Evolutionary conservation across 23 red algal genomes (phyloP).

Genomic region (Pyropia haitanensis): DNA sequence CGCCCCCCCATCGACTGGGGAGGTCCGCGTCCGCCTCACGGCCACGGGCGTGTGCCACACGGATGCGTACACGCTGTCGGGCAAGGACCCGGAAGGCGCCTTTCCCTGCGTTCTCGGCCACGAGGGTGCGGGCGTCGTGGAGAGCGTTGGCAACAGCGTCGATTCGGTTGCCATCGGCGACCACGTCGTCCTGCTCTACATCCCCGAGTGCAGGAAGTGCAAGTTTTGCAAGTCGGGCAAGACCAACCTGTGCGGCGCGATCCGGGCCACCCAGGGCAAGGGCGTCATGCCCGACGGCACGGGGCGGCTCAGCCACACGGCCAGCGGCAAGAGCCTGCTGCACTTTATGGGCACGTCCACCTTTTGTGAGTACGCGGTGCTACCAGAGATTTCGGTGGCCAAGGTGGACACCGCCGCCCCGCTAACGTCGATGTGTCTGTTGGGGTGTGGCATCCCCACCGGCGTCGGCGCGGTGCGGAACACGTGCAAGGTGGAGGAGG

Average conservation of each 20-base stretch:
- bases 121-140: conserved; percentile 86
- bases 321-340: conserved; percentile 39
- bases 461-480: conserved; percentile 84
- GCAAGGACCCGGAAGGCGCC: conserved; percentile 72
- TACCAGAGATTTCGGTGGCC: conserved; percentile 77
- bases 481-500: conserved; percentile 69
- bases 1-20: conserved; percentile 35
- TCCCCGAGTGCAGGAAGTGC: conserved; percentile 84
- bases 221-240: conserved; percentile 74
- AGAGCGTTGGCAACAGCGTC: conserved; percentile 79
- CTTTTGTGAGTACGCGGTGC: conserved; percentile 88
- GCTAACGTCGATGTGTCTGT: conserved; percentile 66
- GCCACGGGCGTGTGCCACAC: conserved; percentile 90
- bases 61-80: conserved; percentile 81
- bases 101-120: conserved; percentile 82
- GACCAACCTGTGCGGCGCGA: conserved; percentile 77
- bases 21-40: conserved; percentile 66
- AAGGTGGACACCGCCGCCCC: conserved; percentile 64
- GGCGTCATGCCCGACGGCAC: conserved; percentile 92
- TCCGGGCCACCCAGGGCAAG: conserved; percentile 75
- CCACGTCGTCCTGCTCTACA: conserved; percentile 78
- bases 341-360: conserved; percentile 88
- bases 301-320: conserved; percentile 39
- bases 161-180: conserved; percentile 52
- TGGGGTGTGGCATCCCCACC: conserved; percentile 82